A percentile compares a stretch with the other conserved stretches of the same genome.
Evolutionary conservation across 2,329 filamentous ascomycete species (phyloP).

Genomic region (Teratosphaeria pseudoeucalypti): DNA sequence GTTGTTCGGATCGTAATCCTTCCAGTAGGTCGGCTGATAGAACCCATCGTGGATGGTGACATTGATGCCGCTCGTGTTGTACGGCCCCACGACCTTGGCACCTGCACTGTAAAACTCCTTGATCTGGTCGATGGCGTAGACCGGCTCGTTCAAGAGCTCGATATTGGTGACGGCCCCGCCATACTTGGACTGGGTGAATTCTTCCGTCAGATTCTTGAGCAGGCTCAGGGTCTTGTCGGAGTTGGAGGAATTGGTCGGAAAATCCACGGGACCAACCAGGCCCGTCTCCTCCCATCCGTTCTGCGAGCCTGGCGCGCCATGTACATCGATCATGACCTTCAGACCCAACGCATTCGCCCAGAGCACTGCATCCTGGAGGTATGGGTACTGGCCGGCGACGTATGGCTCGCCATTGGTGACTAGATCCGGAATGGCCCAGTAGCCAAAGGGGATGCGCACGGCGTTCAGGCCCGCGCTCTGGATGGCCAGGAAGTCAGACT

Average conservation of each 20-base stretch:
- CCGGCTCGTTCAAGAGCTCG: slow-evolving; percentile 16
- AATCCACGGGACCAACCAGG: slow-evolving; percentile 10
- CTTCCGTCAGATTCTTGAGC: slow-evolving; percentile 14
- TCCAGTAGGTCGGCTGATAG: slow-evolving; percentile 14
- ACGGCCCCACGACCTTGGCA: slow-evolving; percentile 6
- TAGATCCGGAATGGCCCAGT: slow-evolving; percentile 16
- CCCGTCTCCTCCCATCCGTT: slow-evolving; percentile 15
- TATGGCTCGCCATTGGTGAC: slow-evolving; percentile 13
- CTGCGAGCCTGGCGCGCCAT: slow-evolving; percentile 15
- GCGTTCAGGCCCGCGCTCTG: slow-evolving; percentile 10
- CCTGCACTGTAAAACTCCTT: slow-evolving; percentile 9
- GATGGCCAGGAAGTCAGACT: slow-evolving; percentile 14
- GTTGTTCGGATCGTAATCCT: slow-evolving; percentile 12
- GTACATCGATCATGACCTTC: slow-evolving; percentile 15
- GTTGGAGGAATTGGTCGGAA: slow-evolving; percentile 12
- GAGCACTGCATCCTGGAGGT: slow-evolving; percentile 12
- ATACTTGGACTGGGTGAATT: slow-evolving; percentile 13
- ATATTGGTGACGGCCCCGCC: slow-evolving; percentile 14
- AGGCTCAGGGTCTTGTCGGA: slow-evolving; percentile 13
- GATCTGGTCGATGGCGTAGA: slow-evolving; percentile 4
- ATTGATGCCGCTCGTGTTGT: slow-evolving; percentile 11
- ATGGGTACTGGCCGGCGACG: slow-evolving; percentile 11
- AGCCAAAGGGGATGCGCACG: slow-evolving; percentile 17
- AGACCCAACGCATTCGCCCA: slow-evolving; percentile 17
- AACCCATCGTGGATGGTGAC: slow-evolving; percentile 16